Conservation (phyloP, 805 yeast genomes). For the Candida ortonii region DNA sequence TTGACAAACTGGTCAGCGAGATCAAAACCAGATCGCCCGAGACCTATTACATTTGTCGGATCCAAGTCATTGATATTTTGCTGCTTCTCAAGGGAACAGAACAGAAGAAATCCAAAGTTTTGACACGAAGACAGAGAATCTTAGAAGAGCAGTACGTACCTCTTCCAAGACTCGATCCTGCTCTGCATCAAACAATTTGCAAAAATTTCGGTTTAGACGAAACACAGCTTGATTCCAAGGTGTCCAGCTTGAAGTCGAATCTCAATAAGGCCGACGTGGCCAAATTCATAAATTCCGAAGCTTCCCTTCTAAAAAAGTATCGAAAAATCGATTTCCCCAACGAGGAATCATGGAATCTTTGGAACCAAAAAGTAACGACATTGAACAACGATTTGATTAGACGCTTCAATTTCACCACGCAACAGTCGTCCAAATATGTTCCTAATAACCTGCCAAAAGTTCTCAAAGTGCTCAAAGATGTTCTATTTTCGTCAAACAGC, state of each 20-base stretch:
- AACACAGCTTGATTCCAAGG: constrained; percentile 5
- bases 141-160: constrained; percentile 11
- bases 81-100: constrained; percentile 18
- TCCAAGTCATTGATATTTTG: constrained; percentile 19
- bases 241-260: constrained; percentile 10
- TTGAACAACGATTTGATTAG: constrained; percentile 5
- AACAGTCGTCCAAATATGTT: constrained; percentile 7
- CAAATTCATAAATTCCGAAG: constrained; percentile 5
- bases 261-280: constrained; percentile 17
- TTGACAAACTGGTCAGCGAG: constrained; percentile 8
- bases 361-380: constrained; percentile 9
- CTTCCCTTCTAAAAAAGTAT: constrained; percentile 10
- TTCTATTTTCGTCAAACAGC: constrained; percentile 21
- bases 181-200: constrained; percentile 9
- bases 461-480: constrained; percentile 12
- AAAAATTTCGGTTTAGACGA: constrained; percentile 11
- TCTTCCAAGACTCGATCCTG: constrained; percentile 14
- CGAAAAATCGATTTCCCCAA: constrained; percentile 11
- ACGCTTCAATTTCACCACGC: constrained; percentile 3
- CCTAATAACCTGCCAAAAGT: constrained; percentile 19
- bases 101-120: constrained; percentile 12
- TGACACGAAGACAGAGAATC: constrained; percentile 10
- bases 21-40: constrained; percentile 6
- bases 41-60: constrained; percentile 12
- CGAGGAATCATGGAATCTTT: constrained; percentile 11